phyloP scores from a whole-genome alignment of 2,329 filamentous ascomycete genomes.

The Colletotrichum costaricense region DNA sequence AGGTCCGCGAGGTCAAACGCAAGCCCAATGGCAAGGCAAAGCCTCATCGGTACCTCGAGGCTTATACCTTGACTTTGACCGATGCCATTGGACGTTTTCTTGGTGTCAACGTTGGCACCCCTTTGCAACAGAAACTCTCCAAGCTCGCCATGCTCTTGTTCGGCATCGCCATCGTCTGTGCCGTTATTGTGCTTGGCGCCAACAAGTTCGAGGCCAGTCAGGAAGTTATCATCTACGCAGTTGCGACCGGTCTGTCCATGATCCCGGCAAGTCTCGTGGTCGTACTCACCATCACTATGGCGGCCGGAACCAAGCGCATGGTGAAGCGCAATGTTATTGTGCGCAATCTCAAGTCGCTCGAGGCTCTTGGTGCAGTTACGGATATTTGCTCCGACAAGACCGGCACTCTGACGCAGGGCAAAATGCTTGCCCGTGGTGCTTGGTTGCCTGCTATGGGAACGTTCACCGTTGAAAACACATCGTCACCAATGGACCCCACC shows the following conservation, averaged over 20 bases:
- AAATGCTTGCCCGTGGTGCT: slow-evolving; percentile 71
- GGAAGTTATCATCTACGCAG: slow-evolving; percentile 70
- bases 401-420: slow-evolving; percentile 71
- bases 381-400: slow-evolving; percentile 66
- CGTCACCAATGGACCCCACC: slow-evolving; percentile 68
- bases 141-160: slow-evolving; percentile 76
- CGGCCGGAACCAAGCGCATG: slow-evolving; percentile 64
- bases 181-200: slow-evolving; percentile 75
- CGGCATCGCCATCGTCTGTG: slow-evolving; percentile 73
- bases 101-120: slow-evolving; percentile 76
- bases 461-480: slow-evolving; percentile 66
- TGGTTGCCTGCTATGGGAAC: slow-evolving; percentile 70
- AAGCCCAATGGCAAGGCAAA: slow-evolving; percentile 63
- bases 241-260: slow-evolving; percentile 60
- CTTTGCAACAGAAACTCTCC: slow-evolving; percentile 75
- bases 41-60: slow-evolving; percentile 62
- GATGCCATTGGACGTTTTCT: slow-evolving; percentile 73
- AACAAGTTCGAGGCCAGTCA: slow-evolving; percentile 66
- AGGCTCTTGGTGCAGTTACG: slow-evolving; percentile 64
- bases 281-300: slow-evolving; percentile 71
- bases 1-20: slow-evolving; percentile 61
- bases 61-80: slow-evolving; percentile 60
- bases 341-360: slow-evolving; percentile 61
- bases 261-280: slow-evolving; percentile 61
- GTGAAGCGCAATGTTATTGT: slow-evolving; percentile 64